Conservation (phyloP, 345 rosid species). For the Corchorus olitorius region DNA sequence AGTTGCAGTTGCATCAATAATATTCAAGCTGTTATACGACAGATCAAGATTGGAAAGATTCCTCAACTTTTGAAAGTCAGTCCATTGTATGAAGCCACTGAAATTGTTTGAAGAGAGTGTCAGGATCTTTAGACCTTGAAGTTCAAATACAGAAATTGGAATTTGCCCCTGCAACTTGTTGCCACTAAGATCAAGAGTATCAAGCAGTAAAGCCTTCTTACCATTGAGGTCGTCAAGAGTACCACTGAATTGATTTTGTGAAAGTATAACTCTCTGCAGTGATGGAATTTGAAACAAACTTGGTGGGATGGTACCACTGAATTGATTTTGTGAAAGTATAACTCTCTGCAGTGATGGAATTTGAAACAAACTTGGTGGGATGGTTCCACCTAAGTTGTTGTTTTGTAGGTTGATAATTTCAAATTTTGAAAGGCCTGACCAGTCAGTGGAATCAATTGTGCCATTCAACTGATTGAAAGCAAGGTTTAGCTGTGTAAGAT, state of each 20-base stretch:
- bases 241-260: conserved; percentile 40
- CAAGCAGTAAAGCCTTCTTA: conserved; percentile 5
- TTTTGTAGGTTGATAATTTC: conserved; percentile 24
- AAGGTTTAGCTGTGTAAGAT: conserved; percentile 29
- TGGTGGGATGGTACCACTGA: too few relatives aligned
- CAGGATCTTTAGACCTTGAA: conserved; percentile 32
- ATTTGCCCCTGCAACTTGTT: conserved; percentile 40
- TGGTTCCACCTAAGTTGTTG: conserved; percentile 37
- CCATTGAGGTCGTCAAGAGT: neutral
- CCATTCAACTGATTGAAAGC: conserved; percentile 37
- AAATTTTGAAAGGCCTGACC: conserved; percentile 34
- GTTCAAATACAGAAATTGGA: conserved; percentile 18
- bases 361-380: conserved; percentile 33
- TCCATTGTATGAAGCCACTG: conserved; percentile 30
- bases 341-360: conserved; percentile 19
- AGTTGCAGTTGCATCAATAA: conserved; percentile 13
- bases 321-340: conserved; percentile 31
- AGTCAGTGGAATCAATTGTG: conserved; percentile 25
- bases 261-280: conserved; percentile 13
- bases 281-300: conserved; percentile 21
- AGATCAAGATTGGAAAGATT: conserved; percentile 40
- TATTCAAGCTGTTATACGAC: conserved; percentile 42
- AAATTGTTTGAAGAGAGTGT: conserved; percentile 49
- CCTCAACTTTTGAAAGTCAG: conserved; percentile 23
- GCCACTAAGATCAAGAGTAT: conserved; percentile 36